Base-by-base conservation (phyloP, 2,329 filamentous ascomycete genomes). In the Mycocentrospora acerina region DNA sequence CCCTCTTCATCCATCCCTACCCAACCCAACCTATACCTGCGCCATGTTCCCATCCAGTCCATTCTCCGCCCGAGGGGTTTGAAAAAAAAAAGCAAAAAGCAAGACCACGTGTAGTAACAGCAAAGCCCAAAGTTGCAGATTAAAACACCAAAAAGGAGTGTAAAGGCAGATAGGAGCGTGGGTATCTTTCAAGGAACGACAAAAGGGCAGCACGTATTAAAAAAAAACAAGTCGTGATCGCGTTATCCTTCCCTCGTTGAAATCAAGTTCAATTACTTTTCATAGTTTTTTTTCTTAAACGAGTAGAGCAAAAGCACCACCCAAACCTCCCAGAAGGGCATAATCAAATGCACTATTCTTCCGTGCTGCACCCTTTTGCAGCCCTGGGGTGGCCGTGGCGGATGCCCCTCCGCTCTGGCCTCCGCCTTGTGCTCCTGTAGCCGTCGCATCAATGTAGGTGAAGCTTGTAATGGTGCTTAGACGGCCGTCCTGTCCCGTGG, bases 381-480 rank as follows among this genome's bases (percentile, higher is more conserved):
- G 53, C 4, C 61, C 57, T 0, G 71, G 70, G 24, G 48, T 51
- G 8, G 51, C 57, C 0, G 53, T 51, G 1, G 57, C 44, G 4
- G 42, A 30, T 2, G 22, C 37, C 9, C 37, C 37, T n/a, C 15
- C 29, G 38, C n/a, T n/a, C 22, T 43, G 26, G 30, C 29, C 33
- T 27, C 43, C 35, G 9, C 25, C 31, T 11, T 14, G 37, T 0
- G 44, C 46, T 0, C 29, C 40, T 1, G 59, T 63, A 1, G 49
- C 50, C 6, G 57, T 55, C 11, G 54, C 67, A 11, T 62, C 70
- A 4, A 74, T 71, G 30, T 66, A 66, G 0, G 67, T 69, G 44
- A 68, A 72, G 32, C 66, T 71, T 13, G 73, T 76, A 35, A 73
- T 60, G 2, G 71, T 73, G 24, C 54, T 62, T 3, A 53, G 62